A percentile compares a stretch with the other conserved stretches of the same genome.
phyloP scores from a whole-genome alignment of 148 eudicot species.

The Vaccinium darrowii region DNA sequence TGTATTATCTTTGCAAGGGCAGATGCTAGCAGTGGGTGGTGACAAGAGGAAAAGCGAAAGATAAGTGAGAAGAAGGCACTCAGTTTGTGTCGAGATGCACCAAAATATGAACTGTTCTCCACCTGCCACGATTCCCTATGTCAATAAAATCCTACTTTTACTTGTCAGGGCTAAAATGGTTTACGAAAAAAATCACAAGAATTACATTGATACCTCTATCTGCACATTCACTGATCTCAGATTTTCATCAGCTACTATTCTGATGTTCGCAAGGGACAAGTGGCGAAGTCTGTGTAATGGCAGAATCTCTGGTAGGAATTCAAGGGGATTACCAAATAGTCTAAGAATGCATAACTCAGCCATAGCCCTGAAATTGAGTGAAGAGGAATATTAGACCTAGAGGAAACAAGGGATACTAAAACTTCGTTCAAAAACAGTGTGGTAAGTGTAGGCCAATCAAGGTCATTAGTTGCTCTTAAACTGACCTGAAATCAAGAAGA shows the following conservation, averaged over 20 bases:
- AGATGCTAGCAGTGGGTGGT: conserved; percentile 93
- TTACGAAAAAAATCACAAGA: neutral
- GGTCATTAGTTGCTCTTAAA: conserved; percentile 14
- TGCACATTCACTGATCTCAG: conserved; percentile 82
- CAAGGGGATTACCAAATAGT: conserved; percentile 95
- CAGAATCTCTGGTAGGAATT: conserved; percentile 94
- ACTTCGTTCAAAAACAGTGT: neutral
- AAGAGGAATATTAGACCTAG: conserved; percentile 21
- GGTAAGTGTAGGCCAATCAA: conserved; percentile 6
- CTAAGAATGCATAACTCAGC: conserved; percentile 82
- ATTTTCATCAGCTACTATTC: conserved; percentile 88
- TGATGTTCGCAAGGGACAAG: conserved; percentile 93
- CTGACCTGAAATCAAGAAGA: conserved; percentile 93
- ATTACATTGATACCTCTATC: conserved; percentile 65
- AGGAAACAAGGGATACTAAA: conserved; percentile 1
- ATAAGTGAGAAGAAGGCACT: conserved; percentile 98
- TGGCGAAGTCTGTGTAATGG: conserved; percentile 91
- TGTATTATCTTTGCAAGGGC: conserved; percentile 94
- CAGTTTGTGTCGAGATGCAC: conserved; percentile 85
- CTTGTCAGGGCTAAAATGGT: neutral
- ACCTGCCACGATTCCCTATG: conserved; percentile 47
- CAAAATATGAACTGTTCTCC: conserved; percentile 90
- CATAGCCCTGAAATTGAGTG: conserved; percentile 72
- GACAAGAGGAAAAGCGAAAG: conserved; percentile 99
- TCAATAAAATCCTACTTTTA: conserved; percentile 19